Conservation (phyloP, 306 rosid genomes). For the Acacia confusa region DNA sequence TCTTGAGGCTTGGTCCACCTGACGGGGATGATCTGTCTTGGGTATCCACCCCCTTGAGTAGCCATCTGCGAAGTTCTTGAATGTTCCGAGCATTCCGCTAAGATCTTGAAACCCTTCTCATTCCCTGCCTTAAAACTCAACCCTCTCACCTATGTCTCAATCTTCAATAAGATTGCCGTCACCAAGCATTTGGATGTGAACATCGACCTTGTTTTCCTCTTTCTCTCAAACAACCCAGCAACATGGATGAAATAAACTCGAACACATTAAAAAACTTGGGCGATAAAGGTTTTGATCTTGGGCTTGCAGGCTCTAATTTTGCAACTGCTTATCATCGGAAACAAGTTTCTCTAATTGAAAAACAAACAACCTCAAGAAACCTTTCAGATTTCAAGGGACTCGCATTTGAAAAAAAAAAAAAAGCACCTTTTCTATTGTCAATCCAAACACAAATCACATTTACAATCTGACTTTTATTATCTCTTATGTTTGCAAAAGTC, state of each 20-base stretch:
- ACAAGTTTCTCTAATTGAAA: slow-evolving; percentile 11
- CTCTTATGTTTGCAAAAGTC: too few species aligned
- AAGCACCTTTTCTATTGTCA: too few species aligned
- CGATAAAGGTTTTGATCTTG: slow-evolving; percentile 21
- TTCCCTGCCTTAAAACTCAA: slow-evolving; percentile 50
- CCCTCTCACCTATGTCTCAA: slow-evolving; percentile 55
- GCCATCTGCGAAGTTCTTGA: too few species aligned
- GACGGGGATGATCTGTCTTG: too few species aligned
- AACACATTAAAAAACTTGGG: slow-evolving; percentile 77
- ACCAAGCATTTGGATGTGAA: slow-evolving; percentile 67
- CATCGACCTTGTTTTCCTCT: slow-evolving; percentile 47
- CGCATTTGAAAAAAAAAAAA: slow-evolving; percentile 29
- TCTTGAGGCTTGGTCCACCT: too few species aligned
- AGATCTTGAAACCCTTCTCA: slow-evolving; percentile 56
- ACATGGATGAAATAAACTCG: slow-evolving; percentile 73
- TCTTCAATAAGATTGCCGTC: slow-evolving; percentile 48
- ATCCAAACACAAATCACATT: too few species aligned
- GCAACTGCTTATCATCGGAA: slow-evolving; percentile 1
- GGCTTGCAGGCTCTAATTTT: background rate
- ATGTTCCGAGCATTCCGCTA: too few species aligned
- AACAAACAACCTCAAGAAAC: slow-evolving; percentile 34
- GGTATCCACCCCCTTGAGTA: too few species aligned
- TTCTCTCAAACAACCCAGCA: slow-evolving; percentile 63
- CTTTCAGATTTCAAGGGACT: slow-evolving; percentile 60
- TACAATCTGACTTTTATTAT: too few species aligned